Base-by-base conservation (phyloP, 2,329 filamentous ascomycete species). In the Hymenoscyphus albidus region DNA sequence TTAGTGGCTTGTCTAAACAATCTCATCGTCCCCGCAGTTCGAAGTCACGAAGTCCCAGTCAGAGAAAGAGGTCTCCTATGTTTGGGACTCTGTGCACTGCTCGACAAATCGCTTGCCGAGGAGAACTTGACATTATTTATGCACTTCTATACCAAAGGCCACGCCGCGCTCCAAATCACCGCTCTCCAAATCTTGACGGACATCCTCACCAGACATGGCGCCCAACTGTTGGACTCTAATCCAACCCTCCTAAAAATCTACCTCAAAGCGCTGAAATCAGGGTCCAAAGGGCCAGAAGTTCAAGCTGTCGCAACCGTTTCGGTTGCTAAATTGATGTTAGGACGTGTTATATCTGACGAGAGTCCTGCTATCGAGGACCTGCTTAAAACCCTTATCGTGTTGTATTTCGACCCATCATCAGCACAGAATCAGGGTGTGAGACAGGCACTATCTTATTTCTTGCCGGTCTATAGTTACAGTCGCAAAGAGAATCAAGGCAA, bases 1-100 rank as follows among this genome's bases (percentile, higher is more conserved):
- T 80, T 98, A n/a, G 92, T 96, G 3, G 91, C 91, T n/a, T 97
- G 98, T 90, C 83, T 99, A 59, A 98, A 99, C 80, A 98, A 95
- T 70, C 84, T 99, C 9, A 92, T 99, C 55, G 93, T 99, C 1
- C 95, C 95, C 6, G 95, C 95, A 35, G 94, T 99, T 16, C 88
- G 94, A 69, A 95, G 91, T 73, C 92, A 97, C 71, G 93, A 98
- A 75, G 91, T 92, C 5, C 92, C 93, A 0, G 93, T 99, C 56
- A 87, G 95, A 67, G 95, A 99, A 78, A 86, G 92, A 64, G 95
- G 95, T 18, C 81, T 99, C 13, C 83, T 96, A 22, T 98, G 94
- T 72, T 80, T 99, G 10, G 95, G 95, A 3, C 82, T 99, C 10
- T 97, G 93, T 76, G 93, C 93, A 70, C 83, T 99, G 38, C 86